Evolutionary conservation across 2,329 filamentous ascomycete species (phyloP).

Genomic region (Botryotinia calthae): DNA sequence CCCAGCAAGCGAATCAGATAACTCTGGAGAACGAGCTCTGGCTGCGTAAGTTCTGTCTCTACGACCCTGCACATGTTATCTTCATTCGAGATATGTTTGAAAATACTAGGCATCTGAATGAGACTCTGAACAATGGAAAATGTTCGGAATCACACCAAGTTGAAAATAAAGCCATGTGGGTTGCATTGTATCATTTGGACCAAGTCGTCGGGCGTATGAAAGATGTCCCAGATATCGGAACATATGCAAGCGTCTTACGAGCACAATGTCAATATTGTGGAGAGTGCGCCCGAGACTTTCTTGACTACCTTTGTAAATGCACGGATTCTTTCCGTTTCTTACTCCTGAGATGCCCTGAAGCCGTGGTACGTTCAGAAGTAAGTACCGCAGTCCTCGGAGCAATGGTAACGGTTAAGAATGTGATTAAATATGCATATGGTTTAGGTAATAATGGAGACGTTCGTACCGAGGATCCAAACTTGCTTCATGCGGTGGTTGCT

Average conservation of each 20-base stretch:
- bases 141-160: slow-evolving; percentile 50
- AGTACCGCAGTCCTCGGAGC: slow-evolving; percentile 52
- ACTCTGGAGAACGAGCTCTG: slow-evolving; percentile 69
- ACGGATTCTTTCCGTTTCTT: slow-evolving; percentile 61
- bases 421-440: slow-evolving; percentile 50
- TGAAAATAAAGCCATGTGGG: slow-evolving; percentile 52
- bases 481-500: slow-evolving; percentile 38
- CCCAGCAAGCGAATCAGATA: slow-evolving; percentile 57
- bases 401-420: slow-evolving; percentile 51
- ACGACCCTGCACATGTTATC: slow-evolving; percentile 66
- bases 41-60: slow-evolving; percentile 74
- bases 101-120: slow-evolving; percentile 51
- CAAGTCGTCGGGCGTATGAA: slow-evolving; percentile 72
- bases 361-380: slow-evolving; percentile 52
- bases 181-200: slow-evolving; percentile 65
- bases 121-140: slow-evolving; percentile 45
- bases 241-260: slow-evolving; percentile 52
- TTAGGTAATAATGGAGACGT: slow-evolving; percentile 35
- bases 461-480: slow-evolving; percentile 37
- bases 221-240: slow-evolving; percentile 61
- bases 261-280: slow-evolving; percentile 50
- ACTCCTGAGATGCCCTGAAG: slow-evolving; percentile 59
- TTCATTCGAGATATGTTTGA: slow-evolving; percentile 65
- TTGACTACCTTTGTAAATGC: slow-evolving; percentile 59
- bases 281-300: slow-evolving; percentile 56